Evolutionary conservation across 306 rosid genomes (phyloP).

Genomic region (Quercus wislizeni): DNA sequence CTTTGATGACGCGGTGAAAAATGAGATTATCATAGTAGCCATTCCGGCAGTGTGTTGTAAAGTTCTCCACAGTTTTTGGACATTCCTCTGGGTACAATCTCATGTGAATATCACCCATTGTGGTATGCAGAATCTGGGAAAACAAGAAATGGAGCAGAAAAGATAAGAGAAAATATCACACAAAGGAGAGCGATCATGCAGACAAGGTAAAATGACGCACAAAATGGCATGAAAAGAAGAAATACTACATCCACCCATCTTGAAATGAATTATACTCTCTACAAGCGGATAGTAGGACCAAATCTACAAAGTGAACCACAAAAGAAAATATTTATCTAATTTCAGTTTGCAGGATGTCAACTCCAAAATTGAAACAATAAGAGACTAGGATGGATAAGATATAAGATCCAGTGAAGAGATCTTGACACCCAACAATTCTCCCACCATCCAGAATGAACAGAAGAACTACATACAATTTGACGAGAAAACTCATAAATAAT

Average conservation of each 20-base stretch:
- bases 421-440: background rate
- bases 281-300: background rate
- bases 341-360: background rate
- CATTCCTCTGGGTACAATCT: slow-evolving; percentile 94
- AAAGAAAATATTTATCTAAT: background rate
- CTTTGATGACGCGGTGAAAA: slow-evolving; percentile 94
- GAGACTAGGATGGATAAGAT: background rate
- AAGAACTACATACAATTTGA: background rate
- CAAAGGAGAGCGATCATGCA: background rate
- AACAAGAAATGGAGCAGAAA: slow-evolving; percentile 5
- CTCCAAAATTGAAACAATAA: background rate
- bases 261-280: background rate
- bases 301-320: background rate
- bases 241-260: background rate
- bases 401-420: background rate
- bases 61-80: slow-evolving; percentile 98
- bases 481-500: background rate
- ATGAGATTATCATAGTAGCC: slow-evolving; percentile 95
- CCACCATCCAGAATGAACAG: background rate
- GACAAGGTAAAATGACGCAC: background rate
- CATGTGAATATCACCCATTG: slow-evolving; percentile 97
- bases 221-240: background rate
- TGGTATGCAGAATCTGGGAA: slow-evolving; percentile 79
- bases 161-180: background rate
- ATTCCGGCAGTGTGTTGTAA: slow-evolving; percentile 94